Conservation (phyloP, 2,329 filamentous ascomycete species). For the Curvularia sp. region DNA sequence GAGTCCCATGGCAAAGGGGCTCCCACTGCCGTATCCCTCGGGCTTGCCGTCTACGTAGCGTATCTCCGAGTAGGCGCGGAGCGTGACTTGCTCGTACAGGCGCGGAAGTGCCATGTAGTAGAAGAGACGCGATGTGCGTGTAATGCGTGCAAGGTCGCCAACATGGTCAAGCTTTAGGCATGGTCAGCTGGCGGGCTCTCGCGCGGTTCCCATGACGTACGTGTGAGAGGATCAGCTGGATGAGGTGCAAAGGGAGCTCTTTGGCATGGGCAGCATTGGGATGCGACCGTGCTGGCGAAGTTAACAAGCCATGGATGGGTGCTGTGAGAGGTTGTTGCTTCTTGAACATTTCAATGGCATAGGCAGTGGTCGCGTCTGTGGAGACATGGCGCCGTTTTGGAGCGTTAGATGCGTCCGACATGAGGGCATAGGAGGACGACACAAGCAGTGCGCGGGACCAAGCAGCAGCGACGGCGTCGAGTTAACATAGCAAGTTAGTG, state of each 20-base stretch:
- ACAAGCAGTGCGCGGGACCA: slow-evolving; percentile 7
- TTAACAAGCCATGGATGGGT: slow-evolving; percentile 43
- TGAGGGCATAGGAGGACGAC: slow-evolving; percentile 21
- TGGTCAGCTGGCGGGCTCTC: slow-evolving; percentile 13
- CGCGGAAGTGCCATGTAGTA: slow-evolving; percentile 70
- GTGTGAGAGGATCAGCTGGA: slow-evolving; percentile 63
- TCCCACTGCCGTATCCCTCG: slow-evolving; percentile 67
- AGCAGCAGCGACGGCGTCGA: neutral
- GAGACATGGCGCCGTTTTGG: slow-evolving; percentile 21
- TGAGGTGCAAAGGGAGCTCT: slow-evolving; percentile 64
- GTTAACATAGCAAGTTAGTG: slow-evolving; percentile 8
- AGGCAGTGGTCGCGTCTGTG: slow-evolving; percentile 15
- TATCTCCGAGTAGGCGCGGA: slow-evolving; percentile 65
- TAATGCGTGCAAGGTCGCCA: slow-evolving; percentile 65
- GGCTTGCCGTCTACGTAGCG: slow-evolving; percentile 64
- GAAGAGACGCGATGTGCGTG: slow-evolving; percentile 66
- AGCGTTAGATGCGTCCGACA: slow-evolving; percentile 25
- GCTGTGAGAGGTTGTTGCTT: slow-evolving; percentile 33
- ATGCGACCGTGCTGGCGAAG: slow-evolving; percentile 44
- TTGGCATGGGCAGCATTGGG: slow-evolving; percentile 38
- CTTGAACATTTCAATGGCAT: neutral
- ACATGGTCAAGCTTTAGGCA: slow-evolving; percentile 61
- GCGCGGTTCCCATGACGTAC: slow-evolving; percentile 38
- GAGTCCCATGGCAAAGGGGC: slow-evolving; percentile 68
- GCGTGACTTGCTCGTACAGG: slow-evolving; percentile 63